A percentile compares a stretch with the other conserved stretches of the same genome.
phyloP scores from a whole-genome alignment of 148 eudicot species.

The Pouteria glomerata region DNA sequence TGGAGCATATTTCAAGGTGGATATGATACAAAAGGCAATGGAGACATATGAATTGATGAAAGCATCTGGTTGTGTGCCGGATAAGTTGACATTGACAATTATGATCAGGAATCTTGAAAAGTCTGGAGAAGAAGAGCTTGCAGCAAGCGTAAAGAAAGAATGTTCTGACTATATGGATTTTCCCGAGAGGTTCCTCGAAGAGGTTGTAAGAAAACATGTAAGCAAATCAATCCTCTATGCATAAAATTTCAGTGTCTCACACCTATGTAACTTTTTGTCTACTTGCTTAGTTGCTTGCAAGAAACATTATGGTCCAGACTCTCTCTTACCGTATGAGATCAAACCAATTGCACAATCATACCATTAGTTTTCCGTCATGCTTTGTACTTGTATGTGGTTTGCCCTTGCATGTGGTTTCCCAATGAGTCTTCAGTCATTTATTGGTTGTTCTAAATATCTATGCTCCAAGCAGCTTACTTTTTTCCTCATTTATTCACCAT shows the following conservation, averaged over 20 bases:
- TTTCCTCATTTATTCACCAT: too few species aligned
- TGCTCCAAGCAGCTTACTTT: not conserved
- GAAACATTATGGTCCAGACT: not conserved
- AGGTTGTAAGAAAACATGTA: conserved; percentile 38
- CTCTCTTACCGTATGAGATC: not conserved
- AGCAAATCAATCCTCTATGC: conserved; percentile 8
- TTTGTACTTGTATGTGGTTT: not conserved
- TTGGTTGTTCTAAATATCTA: not conserved
- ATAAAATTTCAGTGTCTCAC: not conserved
- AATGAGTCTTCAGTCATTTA: not conserved
- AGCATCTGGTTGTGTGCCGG: conserved; percentile 57
- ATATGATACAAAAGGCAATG: conserved; percentile 56
- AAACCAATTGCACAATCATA: not conserved
- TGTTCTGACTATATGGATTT: conserved; percentile 46
- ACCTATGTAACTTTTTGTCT: not conserved
- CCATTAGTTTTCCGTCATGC: not conserved
- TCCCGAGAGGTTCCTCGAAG: conserved; percentile 48
- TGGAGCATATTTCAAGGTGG: conserved; percentile 57
- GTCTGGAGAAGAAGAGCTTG: conserved; percentile 53
- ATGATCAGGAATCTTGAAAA: conserved; percentile 55
- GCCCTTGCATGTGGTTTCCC: too few species aligned
- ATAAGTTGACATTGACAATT: conserved; percentile 58
- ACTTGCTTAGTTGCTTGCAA: not conserved
- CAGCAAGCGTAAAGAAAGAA: conserved; percentile 43
- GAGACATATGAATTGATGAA: conserved; percentile 58